Percentiles rank a stretch among this genome's conserved stretches.
Conservation (phyloP, 169 alveolate species). For the Ichthyophthirius multifiliis region DNA sequence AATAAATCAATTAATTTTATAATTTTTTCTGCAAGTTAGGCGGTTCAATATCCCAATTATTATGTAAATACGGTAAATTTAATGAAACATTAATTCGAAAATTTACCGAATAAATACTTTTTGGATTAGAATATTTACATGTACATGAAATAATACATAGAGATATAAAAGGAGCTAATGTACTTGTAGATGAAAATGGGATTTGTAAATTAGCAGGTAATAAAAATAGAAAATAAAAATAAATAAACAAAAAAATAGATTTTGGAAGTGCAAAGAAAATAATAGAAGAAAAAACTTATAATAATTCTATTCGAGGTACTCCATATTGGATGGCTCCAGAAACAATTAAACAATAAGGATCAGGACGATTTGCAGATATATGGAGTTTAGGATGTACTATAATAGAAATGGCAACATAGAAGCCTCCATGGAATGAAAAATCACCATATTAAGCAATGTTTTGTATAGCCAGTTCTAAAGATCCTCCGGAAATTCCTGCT, state of each 20-base stretch:
- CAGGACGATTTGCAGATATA: slow-evolving; percentile 48
- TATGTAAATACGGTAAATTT: slow-evolving; percentile 64
- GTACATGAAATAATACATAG: slow-evolving; percentile 70
- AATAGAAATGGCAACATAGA: slow-evolving; percentile 79
- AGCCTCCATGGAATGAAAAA: slow-evolving; percentile 76
- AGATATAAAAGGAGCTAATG: slow-evolving; percentile 81
- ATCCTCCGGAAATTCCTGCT: slow-evolving; percentile 72
- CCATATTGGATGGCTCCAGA: slow-evolving; percentile 78
- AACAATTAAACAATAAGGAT: slow-evolving; percentile 29
- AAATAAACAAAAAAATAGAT: slow-evolving; percentile 43
- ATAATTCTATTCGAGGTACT: slow-evolving; percentile 50
- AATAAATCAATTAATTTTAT: not conserved
- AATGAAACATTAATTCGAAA: slow-evolving; percentile 63
- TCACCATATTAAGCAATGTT: slow-evolving; percentile 67
- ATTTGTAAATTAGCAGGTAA: slow-evolving; percentile 73
- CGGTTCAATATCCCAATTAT: slow-evolving; percentile 55
- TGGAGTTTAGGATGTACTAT: slow-evolving; percentile 88
- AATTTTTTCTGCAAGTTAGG: slow-evolving; percentile 7
- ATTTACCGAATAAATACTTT: slow-evolving; percentile 58
- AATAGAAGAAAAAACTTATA: slow-evolving; percentile 14
- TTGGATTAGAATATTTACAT: slow-evolving; percentile 74
- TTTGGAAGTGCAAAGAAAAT: slow-evolving; percentile 63
- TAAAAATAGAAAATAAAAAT: slow-evolving; percentile 41
- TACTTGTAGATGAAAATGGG: slow-evolving; percentile 70
- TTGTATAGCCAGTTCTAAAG: slow-evolving; percentile 67